phyloP scores from a whole-genome alignment of 2,329 filamentous ascomycete species.

The Aspergillus latus region DNA sequence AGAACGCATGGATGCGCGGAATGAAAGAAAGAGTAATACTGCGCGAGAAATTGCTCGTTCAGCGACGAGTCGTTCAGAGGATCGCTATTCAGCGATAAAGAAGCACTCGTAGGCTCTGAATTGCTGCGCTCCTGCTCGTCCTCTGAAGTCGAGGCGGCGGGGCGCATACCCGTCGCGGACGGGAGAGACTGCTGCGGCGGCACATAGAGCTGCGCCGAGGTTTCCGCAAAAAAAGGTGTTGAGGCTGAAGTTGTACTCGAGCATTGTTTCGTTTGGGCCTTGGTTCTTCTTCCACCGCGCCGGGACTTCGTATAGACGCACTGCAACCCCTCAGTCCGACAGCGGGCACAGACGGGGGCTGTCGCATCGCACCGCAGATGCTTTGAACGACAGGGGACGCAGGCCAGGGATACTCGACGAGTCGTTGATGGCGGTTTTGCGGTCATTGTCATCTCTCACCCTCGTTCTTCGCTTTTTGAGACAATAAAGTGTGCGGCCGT shows the following conservation, averaged over 20 bases:
- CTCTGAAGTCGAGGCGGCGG: neutral
- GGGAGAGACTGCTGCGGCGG: neutral
- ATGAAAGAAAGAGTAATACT: constrained; percentile 30
- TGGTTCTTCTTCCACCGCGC: constrained; percentile 34
- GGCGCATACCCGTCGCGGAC: neutral
- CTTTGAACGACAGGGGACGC: constrained; percentile 32
- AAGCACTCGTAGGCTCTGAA: neutral
- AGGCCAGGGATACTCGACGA: constrained; percentile 18
- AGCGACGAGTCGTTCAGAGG: neutral
- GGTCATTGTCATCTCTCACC: neutral
- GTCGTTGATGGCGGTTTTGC: neutral
- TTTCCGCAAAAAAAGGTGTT: neutral
- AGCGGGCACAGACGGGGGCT: constrained; percentile 45
- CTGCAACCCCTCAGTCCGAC: constrained; percentile 37
- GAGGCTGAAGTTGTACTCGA: neutral
- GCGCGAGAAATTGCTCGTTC: constrained; percentile 7
- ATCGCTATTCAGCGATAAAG: neutral
- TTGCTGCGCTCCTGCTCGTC: neutral
- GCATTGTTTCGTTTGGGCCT: neutral
- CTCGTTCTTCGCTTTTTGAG: neutral
- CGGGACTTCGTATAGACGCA: constrained; percentile 51
- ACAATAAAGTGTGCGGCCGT: too few species aligned
- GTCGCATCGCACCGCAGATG: constrained; percentile 49
- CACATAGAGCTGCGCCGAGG: neutral
- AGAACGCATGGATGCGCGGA: constrained; percentile 26